A percentile compares a stretch with the other conserved stretches of the same genome.
Evolutionary conservation across 495 filamentous ascomycete genomes (phyloP).

Genomic region (Polyplosphaeria fusca): DNA sequence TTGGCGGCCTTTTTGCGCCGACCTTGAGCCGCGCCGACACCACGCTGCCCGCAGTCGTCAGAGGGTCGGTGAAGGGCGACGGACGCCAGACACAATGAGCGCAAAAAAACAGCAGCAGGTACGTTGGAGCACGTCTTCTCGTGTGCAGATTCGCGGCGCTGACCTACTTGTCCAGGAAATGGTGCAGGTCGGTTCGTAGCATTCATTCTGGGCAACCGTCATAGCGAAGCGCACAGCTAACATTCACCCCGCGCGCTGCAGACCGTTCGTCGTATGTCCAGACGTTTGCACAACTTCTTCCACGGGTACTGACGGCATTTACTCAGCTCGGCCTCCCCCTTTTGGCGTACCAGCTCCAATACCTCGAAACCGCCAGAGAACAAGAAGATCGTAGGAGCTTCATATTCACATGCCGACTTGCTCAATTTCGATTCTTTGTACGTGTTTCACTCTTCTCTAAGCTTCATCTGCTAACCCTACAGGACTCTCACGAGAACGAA

Average conservation of each 20-base stretch:
- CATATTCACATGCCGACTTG: conserved; percentile 95
- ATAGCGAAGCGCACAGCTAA: conserved; percentile 21
- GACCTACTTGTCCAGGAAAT: conserved; percentile 67
- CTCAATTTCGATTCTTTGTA: conserved; percentile 79
- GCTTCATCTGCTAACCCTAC: conserved; percentile 7
- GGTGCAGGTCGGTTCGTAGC: conserved; percentile 94
- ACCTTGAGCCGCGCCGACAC: no score
- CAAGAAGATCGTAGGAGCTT: conserved; percentile 83
- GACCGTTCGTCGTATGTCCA: conserved; percentile 60
- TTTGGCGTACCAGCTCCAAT: conserved; percentile 70
- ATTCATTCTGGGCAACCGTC: conserved; percentile 31
- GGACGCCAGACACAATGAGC: no score
- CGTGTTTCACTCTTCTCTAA: background rate
- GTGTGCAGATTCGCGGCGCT: background rate
- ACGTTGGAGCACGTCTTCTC: background rate
- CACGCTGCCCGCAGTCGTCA: no score
- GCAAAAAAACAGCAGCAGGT: conserved; percentile 37
- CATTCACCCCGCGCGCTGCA: conserved; percentile 28
- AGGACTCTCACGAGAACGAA: conserved; percentile 53
- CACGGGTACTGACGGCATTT: background rate
- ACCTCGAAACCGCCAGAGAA: conserved; percentile 58
- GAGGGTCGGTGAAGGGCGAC: no score
- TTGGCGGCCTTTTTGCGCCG: background rate
- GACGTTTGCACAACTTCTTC: background rate
- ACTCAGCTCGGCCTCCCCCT: conserved; percentile 60